phyloP scores from a whole-genome alignment of 2,329 filamentous ascomycete species.

The Pseudofabraea citricarpa region DNA sequence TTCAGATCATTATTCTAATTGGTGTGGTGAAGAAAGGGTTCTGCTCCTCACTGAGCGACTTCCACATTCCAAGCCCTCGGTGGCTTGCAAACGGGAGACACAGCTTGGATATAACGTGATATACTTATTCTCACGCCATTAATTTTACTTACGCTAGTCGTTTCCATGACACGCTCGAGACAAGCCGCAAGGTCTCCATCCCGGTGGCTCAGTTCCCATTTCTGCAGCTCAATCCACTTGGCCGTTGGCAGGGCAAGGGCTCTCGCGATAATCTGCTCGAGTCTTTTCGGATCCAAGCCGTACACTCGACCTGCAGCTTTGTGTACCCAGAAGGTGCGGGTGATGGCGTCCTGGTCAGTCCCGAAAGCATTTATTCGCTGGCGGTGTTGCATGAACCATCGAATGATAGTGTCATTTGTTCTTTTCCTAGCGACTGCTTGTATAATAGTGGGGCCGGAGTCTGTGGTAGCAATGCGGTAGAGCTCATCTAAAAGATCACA shows the following conservation, averaged over 20 bases:
- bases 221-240: conserved; percentile 55
- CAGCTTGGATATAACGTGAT: no score
- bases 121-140: no score
- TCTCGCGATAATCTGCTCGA: conserved; percentile 64
- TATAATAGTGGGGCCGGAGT: conserved; percentile 32
- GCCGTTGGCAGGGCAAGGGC: conserved; percentile 60
- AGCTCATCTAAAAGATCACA: conserved; percentile 70
- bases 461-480: conserved; percentile 40
- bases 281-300: conserved; percentile 53
- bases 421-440: conserved; percentile 37
- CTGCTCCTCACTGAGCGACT: no score
- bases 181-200: conserved; percentile 65
- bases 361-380: conserved; percentile 49
- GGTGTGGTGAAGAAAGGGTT: no score
- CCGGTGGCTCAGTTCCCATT: conserved; percentile 49
- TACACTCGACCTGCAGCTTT: conserved; percentile 76
- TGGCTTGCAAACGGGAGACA: no score
- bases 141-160: conserved; percentile 13
- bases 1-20: no score
- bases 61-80: no score
- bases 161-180: conserved; percentile 14
- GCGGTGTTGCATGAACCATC: conserved; percentile 68
- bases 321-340: conserved; percentile 74
- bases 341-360: conserved; percentile 56
- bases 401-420: conserved; percentile 50